Conservation (phyloP, 1,139 yeast species). For the Casaregolazyma lundiana region DNA sequence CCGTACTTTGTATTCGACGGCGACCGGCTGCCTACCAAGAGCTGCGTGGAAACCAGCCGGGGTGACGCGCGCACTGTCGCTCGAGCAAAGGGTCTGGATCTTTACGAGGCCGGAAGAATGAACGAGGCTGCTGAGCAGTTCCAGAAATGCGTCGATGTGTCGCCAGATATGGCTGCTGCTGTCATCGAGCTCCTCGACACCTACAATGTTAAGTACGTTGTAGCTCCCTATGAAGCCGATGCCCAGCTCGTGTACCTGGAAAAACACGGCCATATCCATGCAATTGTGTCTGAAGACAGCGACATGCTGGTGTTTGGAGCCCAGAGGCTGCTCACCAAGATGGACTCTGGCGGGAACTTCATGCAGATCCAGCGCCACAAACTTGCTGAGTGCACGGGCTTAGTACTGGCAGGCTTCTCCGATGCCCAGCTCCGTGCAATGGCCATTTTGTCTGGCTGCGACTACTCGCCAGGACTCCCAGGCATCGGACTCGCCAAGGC, state of each 20-base stretch:
- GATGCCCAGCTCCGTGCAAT: slow-evolving; percentile 62
- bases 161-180: slow-evolving; percentile 87
- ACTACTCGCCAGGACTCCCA: slow-evolving; percentile 82
- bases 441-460: slow-evolving; percentile 93
- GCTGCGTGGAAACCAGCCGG: slow-evolving; percentile 66
- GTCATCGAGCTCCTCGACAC: slow-evolving; percentile 64
- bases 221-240: slow-evolving; percentile 98
- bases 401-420: slow-evolving; percentile 42
- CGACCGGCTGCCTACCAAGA: slow-evolving; percentile 75
- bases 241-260: slow-evolving; percentile 94
- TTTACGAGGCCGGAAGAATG: slow-evolving; percentile 42
- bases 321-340: slow-evolving; percentile 65
- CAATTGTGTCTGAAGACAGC: slow-evolving; percentile 89
- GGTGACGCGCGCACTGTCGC: slow-evolving; percentile 28
- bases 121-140: slow-evolving; percentile 53
- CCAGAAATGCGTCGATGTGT: slow-evolving; percentile 78
- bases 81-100: slow-evolving; percentile 22
- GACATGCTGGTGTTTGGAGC: slow-evolving; percentile 92
- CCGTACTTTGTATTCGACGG: slow-evolving; percentile 96
- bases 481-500: slow-evolving; percentile 82
- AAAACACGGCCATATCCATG: slow-evolving; percentile 68
- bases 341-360: slow-evolving; percentile 68
- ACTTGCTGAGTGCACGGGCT: slow-evolving; percentile 36
- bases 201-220: slow-evolving; percentile 64
- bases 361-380: slow-evolving; percentile 53